These are phyloP conservation scores for Axilococcus clingmanii DNA, from an alignment of 139 green algal genomes.

Conservation along the genomic window DNA sequence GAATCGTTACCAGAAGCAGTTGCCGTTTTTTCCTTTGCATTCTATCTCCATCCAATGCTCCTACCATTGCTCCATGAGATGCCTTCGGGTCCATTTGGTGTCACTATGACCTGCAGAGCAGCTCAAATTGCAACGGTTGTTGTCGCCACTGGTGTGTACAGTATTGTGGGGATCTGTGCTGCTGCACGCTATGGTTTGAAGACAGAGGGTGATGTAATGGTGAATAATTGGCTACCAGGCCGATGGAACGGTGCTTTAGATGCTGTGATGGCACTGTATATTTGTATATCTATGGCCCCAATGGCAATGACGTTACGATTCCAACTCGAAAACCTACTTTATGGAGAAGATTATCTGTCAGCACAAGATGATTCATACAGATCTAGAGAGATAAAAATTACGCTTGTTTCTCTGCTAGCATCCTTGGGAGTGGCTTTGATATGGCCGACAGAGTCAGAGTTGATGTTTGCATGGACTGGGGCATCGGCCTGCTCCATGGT, in stretches of 20 bases:
- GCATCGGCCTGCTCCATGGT: conserved; percentile 35
- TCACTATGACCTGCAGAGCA: conserved; percentile 18
- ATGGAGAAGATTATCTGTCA: conserved; percentile 12
- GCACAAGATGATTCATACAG: conserved; percentile 39
- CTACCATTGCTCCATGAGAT: conserved; percentile 47
- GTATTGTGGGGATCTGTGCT: conserved; percentile 35
- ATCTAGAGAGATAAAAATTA: conserved; percentile 33
- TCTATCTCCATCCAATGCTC: conserved; percentile 48
- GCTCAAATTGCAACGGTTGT: conserved; percentile 24
- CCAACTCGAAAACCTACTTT: conserved; percentile 14
- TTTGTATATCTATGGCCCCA: conserved; percentile 31
- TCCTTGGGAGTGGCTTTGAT: conserved; percentile 27
- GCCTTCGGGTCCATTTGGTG: conserved; percentile 22
- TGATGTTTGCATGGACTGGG: conserved; percentile 40
- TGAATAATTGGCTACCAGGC: conserved; percentile 37
- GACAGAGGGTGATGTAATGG: conserved; percentile 37
- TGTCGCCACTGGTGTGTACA: conserved; percentile 21
- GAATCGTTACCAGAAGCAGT: conserved; percentile 33
- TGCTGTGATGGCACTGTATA: conserved; percentile 23
- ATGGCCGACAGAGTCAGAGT: conserved; percentile 36
- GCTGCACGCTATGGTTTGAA: conserved; percentile 32
- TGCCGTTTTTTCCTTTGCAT: conserved; percentile 41
- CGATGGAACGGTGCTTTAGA: conserved; percentile 24
- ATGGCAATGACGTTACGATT: conserved; percentile 26
- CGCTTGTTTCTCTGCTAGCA: conserved; percentile 17